Conservation (phyloP, 345 rosid genomes). For the Eutrema yunnanense region DNA sequence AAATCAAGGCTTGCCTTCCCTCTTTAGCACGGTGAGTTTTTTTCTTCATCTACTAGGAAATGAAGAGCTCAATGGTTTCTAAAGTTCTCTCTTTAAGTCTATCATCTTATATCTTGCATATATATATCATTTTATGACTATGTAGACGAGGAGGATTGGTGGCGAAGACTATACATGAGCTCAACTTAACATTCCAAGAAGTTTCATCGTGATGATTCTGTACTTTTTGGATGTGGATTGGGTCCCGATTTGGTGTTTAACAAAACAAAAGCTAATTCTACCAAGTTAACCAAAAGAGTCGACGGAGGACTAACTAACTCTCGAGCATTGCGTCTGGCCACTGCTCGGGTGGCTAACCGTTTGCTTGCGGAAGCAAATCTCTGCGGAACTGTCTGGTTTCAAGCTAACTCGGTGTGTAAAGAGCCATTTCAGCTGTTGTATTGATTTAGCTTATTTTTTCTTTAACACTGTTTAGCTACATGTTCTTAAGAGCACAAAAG, state of each 20-base stretch:
- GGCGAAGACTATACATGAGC: constrained; percentile 73
- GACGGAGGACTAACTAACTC: constrained; percentile 19
- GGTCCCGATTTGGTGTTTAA: constrained; percentile 1
- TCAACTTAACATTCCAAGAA: constrained; percentile 71
- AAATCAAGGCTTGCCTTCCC: constrained; percentile 66
- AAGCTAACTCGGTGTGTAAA: constrained; percentile 28
- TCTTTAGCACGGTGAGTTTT: constrained; percentile 44
- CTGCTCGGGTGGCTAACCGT: not conserved
- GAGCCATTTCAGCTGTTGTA: constrained; percentile 30
- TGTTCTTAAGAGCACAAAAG: constrained; percentile 3
- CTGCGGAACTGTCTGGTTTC: not conserved
- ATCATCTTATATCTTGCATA: not conserved
- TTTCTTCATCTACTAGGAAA: not conserved
- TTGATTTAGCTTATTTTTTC: constrained; percentile 10
- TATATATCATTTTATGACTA: constrained; percentile 2
- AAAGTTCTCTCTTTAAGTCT: not conserved
- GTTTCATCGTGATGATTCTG: constrained; percentile 37
- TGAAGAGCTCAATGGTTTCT: not conserved
- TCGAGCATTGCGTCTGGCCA: not conserved
- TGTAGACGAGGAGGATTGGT: constrained; percentile 83
- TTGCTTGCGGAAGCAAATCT: not conserved
- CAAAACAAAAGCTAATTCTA: constrained; percentile 20
- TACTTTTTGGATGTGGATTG: not conserved
- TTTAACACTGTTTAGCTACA: not conserved
- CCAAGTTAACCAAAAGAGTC: constrained; percentile 26